phyloP scores from a whole-genome alignment of 2,329 filamentous ascomycete genomes.

The Fusarium nurragi region DNA sequence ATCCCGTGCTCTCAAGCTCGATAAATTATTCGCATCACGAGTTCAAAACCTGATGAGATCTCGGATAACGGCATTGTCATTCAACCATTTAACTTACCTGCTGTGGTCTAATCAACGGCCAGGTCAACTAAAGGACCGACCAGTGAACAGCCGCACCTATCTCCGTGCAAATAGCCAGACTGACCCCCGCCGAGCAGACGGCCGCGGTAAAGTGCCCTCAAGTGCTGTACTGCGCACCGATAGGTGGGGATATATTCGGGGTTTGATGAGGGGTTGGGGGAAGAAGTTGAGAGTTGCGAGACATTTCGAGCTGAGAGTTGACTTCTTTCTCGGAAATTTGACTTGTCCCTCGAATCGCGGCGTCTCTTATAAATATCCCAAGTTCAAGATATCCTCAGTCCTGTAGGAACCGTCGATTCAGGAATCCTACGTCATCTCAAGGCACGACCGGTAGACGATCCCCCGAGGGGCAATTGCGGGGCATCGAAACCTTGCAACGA shows the following conservation, averaged over 20 bases:
- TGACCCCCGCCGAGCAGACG: slow-evolving; percentile 29
- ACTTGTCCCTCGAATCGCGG: not conserved
- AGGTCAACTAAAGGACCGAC: slow-evolving; percentile 10
- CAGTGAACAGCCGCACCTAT: slow-evolving; percentile 25
- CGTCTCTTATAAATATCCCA: not conserved
- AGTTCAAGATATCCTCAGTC: not conserved
- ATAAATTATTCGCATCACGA: slow-evolving; percentile 10
- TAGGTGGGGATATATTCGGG: slow-evolving; percentile 44
- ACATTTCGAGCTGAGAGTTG: not conserved
- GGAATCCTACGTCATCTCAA: slow-evolving; percentile 30
- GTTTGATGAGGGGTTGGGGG: slow-evolving; percentile 21
- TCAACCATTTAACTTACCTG: not conserved
- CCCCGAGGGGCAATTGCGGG: slow-evolving; percentile 39
- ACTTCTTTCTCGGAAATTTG: not conserved
- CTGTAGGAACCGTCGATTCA: not conserved
- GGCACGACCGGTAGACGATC: slow-evolving; percentile 20
- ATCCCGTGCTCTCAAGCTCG: not conserved
- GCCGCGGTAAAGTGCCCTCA: slow-evolving; percentile 22
- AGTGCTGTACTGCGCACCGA: slow-evolving; percentile 32
- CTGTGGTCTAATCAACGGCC: not conserved
- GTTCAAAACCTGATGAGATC: not conserved
- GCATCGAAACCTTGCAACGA: slow-evolving; percentile 39
- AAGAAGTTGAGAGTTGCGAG: not conserved
- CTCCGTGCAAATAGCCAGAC: slow-evolving; percentile 1
- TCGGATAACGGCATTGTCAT: not conserved